Percentiles rank a stretch among this genome's conserved stretches.
Evolutionary conservation across 163 green algal species (phyloP).

Genomic region (Chlamydomonas reinhardtii): DNA sequence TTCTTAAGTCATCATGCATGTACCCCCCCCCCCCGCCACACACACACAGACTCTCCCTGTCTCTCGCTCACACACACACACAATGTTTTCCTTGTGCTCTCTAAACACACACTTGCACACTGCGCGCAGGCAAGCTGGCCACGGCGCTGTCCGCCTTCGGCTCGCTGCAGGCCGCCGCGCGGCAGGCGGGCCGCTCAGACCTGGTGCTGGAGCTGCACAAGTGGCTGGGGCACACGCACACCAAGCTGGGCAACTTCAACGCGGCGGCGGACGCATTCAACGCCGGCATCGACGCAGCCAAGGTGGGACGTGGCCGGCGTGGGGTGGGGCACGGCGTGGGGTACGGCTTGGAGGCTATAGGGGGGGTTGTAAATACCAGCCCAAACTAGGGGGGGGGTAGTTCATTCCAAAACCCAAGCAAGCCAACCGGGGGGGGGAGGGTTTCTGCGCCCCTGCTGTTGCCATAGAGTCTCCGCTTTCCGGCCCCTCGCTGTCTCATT

Average conservation of each 20-base stretch:
- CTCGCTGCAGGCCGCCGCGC: background rate
- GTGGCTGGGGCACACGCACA: conserved; percentile 57
- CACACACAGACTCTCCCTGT: background rate
- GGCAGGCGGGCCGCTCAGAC: background rate
- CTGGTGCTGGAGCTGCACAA: conserved; percentile 61
- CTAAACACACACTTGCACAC: no score
- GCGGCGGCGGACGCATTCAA: conserved; percentile 20
- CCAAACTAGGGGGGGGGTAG: background rate
- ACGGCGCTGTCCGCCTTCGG: conserved; percentile 20
- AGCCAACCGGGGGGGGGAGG: no score
- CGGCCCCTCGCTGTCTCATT: no score
- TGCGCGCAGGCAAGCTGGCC: conserved; percentile 9
- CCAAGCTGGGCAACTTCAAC: conserved; percentile 43
- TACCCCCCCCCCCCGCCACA: no score
- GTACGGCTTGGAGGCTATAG: no score
- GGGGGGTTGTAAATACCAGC: background rate
- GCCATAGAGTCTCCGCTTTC: no score
- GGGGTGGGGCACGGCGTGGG: no score
- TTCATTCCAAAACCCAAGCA: no score
- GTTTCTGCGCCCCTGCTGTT: no score
- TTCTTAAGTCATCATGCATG: no score
- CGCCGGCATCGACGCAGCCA: conserved; percentile 18
- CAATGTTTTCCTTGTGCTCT: no score
- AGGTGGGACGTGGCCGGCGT: background rate
- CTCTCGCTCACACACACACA: no score